Percentiles rank a stretch among this genome's conserved stretches.
These are phyloP conservation scores for Thinopyrum elongatum DNA, from an alignment of 176 grass and related monocot species.

Conservation along the genomic window DNA sequence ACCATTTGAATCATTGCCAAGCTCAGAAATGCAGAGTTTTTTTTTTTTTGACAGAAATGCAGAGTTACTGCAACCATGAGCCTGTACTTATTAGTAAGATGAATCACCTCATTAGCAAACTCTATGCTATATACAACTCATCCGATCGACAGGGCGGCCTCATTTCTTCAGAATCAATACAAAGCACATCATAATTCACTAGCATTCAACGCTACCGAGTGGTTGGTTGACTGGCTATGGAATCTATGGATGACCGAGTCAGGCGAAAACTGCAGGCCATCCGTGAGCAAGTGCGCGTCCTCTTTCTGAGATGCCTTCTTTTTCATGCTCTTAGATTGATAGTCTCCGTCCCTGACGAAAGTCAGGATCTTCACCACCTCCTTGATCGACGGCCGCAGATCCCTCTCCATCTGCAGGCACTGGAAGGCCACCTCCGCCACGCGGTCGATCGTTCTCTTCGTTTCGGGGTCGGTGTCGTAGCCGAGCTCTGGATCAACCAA, in stretches of 20 bases:
- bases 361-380: conserved; percentile 62
- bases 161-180: conserved; percentile 17
- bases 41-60: no score
- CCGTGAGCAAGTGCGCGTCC: conserved; percentile 29
- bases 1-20: conserved; percentile 17
- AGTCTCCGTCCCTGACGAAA: conserved; percentile 43
- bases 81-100: conserved; percentile 2
- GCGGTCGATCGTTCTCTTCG: conserved; percentile 39
- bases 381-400: conserved; percentile 65
- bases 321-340: background rate
- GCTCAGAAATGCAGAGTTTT: background rate
- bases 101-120: conserved; percentile 32
- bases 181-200: conserved; percentile 42
- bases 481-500: conserved; percentile 64
- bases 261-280: conserved; percentile 36
- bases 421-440: conserved; percentile 77
- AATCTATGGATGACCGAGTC: conserved; percentile 57
- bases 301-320: conserved; percentile 30
- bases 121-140: conserved; percentile 52
- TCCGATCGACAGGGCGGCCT: background rate
- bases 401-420: conserved; percentile 78
- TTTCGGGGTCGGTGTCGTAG: conserved; percentile 41
- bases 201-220: conserved; percentile 42
- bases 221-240: conserved; percentile 50
- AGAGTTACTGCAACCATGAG: background rate